Evolutionary conservation across 139 green algal genomes (phyloP).

Genomic region (Monoraphidium neglectum): DNA sequence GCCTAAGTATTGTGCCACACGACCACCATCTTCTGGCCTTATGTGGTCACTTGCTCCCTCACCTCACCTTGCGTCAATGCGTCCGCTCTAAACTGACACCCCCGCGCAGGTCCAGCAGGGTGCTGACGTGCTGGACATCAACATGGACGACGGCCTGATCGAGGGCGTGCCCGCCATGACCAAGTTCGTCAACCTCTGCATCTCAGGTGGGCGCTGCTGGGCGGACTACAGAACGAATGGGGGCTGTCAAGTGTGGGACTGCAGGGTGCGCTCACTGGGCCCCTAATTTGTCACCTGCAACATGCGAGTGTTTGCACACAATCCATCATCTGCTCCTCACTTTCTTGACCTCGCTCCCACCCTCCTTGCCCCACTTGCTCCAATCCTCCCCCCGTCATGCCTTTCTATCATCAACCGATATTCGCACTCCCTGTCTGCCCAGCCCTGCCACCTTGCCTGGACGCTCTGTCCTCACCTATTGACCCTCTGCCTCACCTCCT

Average conservation of each 20-base stretch:
- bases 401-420: neutral
- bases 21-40: too few relatives aligned
- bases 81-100: too few relatives aligned
- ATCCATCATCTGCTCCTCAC: too few relatives aligned
- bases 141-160: slow-evolving; percentile 98
- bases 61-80: too few relatives aligned
- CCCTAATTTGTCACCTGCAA: slow-evolving; percentile 36
- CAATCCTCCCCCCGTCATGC: neutral
- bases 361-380: neutral
- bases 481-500: neutral
- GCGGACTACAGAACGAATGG: too few relatives aligned
- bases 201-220: slow-evolving; percentile 65
- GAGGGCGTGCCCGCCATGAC: slow-evolving; percentile 95
- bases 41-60: too few relatives aligned
- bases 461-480: too few relatives aligned
- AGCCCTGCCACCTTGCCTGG: too few relatives aligned
- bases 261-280: slow-evolving; percentile 74
- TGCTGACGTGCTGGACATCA: slow-evolving; percentile 97
- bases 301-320: neutral
- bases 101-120: slow-evolving; percentile 79
- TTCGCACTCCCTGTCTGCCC: too few relatives aligned
- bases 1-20: too few relatives aligned
- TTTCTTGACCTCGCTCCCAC: too few relatives aligned
- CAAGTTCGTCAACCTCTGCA: slow-evolving; percentile 92
- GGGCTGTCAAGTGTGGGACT: too few relatives aligned